Base-by-base conservation (phyloP, 2,329 filamentous ascomycete genomes). In the Dactylellina sp. region DNA sequence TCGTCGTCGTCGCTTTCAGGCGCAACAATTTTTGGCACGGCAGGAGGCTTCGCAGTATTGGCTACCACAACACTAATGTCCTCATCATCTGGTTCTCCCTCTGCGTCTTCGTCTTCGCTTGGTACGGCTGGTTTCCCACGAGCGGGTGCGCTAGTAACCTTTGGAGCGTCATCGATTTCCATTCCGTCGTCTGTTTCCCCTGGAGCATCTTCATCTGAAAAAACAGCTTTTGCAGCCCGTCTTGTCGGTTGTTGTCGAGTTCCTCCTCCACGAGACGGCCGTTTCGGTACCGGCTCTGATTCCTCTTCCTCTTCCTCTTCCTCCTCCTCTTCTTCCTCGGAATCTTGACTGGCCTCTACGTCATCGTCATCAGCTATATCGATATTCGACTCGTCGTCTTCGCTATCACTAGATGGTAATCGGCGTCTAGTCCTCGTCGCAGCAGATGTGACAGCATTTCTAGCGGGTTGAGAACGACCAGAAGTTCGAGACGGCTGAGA, bases 251-350 rank as follows among this genome's bases (percentile, higher is more conserved):
- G 66, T 81, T 80, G 57, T 82, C 82, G 82, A 81, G 46, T 83
- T 79, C 40, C 79, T 77, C 7, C 80, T 78, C 52, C 81, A 81
- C 47, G 80, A 77, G 46, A 83, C 80, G 32, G 81, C 81, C 50
- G 81, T 80, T 16, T 82, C 76, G 37, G 81, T 80, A 28, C 64
- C 12, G 60, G 63, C 24, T 70, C 71, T 2, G 66, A 71, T 42
- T 68, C 57, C n/a, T 66, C 50, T 28, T 56, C 62, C 47, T 22
- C 82, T 83, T 85, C 84, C 22, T 84, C 84, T 14, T 82, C 81
- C 40, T 84, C 83, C 20, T 82, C 83, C 16, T 83, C 83, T 7
- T 82, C 83, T 50, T 84, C 83, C 9, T 82, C 82, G 4, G 83
- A 83, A 1, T 82, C 79, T 16, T 84, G 83, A 9, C 82, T 84